A percentile compares a stretch with the other conserved stretches of the same genome.
phyloP scores from a whole-genome alignment of 768 basidiomycete genomes.

The Albatrellus ellisii region DNA sequence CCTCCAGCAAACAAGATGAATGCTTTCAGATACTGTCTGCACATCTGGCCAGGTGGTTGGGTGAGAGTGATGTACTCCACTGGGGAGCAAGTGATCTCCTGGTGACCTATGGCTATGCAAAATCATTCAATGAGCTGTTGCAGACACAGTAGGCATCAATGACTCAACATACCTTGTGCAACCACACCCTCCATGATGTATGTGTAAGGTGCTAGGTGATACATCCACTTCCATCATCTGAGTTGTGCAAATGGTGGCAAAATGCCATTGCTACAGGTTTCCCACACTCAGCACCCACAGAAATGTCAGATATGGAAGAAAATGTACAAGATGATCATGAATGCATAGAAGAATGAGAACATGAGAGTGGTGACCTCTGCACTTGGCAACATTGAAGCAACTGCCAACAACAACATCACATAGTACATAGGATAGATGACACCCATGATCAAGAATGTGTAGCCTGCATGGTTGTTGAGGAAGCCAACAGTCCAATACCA shows the following conservation, averaged over 20 bases:
- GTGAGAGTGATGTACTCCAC: conserved; percentile 45
- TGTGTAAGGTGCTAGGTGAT: conserved; percentile 21
- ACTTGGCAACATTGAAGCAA: conserved; percentile 29
- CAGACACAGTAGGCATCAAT: not conserved
- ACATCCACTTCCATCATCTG: conserved; percentile 35
- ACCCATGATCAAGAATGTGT: conserved; percentile 25
- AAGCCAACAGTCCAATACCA: conserved; percentile 38
- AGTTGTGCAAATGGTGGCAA: conserved; percentile 31
- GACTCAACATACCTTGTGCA: conserved; percentile 34
- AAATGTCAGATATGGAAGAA: not conserved
- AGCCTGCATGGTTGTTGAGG: conserved; percentile 24
- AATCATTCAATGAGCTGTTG: not conserved
- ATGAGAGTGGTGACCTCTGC: conserved; percentile 27
- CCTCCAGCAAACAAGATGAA: conserved; percentile 32
- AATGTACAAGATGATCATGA: conserved; percentile 30
- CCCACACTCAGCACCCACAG: not conserved
- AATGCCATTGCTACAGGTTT: conserved; percentile 28
- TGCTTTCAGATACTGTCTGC: conserved; percentile 28
- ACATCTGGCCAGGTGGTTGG: conserved; percentile 32
- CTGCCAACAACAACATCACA: conserved; percentile 27
- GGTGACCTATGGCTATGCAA: conserved; percentile 33
- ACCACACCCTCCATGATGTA: conserved; percentile 28
- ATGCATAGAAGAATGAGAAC: conserved; percentile 25
- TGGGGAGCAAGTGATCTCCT: conserved; percentile 37
- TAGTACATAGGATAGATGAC: conserved; percentile 31